Evolutionary conservation across 306 rosid species (phyloP).

Genomic region (Prunus mongolica): DNA sequence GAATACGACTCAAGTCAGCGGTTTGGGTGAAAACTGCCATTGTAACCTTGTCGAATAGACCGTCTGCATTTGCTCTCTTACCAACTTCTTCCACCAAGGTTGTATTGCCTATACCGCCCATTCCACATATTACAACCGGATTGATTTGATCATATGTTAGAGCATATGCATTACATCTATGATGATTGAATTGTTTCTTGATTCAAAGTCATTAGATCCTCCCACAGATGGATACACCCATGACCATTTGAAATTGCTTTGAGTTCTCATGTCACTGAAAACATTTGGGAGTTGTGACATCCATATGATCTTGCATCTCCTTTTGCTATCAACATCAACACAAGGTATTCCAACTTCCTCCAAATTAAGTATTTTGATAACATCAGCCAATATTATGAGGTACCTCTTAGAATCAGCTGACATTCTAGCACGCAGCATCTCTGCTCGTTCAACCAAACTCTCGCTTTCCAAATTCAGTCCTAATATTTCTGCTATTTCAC

Average conservation of each 20-base stretch:
- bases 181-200: not conserved
- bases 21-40: too few species aligned
- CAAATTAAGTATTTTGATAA: not conserved
- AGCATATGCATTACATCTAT: not conserved
- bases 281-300: not conserved
- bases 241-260: not conserved
- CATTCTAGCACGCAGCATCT: not conserved
- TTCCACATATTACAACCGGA: not conserved
- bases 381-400: constrained; percentile 3
- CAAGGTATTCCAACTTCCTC: constrained; percentile 4
- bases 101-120: not conserved
- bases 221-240: too few species aligned
- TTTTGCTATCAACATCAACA: too few species aligned
- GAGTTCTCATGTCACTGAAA: not conserved
- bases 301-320: constrained; percentile 1
- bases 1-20: too few species aligned
- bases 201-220: not conserved
- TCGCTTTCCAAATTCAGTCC: not conserved
- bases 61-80: not conserved
- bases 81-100: not conserved
- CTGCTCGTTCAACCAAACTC: not conserved
- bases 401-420: not conserved
- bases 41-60: too few species aligned
- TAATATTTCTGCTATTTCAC: not conserved
- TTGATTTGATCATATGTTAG: not conserved